These are phyloP conservation scores for Scutellaria baicalensis DNA, from an alignment of 257 asterid genomes.

Conservation along the genomic window DNA sequence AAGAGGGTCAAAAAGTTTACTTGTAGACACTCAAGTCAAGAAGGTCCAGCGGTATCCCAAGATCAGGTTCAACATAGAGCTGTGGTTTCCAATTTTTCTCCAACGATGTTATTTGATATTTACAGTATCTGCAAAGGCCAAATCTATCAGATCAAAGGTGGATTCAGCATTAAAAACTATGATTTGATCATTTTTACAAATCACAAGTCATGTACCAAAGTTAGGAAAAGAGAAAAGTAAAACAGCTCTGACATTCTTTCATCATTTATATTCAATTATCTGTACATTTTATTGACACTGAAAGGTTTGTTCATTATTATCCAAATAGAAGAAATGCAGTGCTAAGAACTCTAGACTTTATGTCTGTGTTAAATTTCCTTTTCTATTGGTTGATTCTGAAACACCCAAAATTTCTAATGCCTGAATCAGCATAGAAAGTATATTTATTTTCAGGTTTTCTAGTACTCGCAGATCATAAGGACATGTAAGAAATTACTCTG, in stretches of 20 bases:
- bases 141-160: background rate
- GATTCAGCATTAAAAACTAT: background rate
- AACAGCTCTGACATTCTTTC: background rate
- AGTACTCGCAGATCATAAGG: background rate
- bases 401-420: background rate
- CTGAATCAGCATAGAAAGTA: background rate
- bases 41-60: conserved; percentile 93
- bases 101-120: conserved; percentile 73
- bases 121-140: conserved; percentile 63
- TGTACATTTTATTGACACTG: background rate
- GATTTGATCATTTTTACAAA: background rate
- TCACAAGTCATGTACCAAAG: background rate
- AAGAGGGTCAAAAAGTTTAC: conserved; percentile 36
- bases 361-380: background rate
- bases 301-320: background rate
- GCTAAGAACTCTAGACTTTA: background rate
- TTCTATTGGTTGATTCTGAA: background rate
- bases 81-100: conserved; percentile 96
- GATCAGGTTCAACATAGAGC: conserved; percentile 89
- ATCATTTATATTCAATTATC: background rate
- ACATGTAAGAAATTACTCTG: background rate
- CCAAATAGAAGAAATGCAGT: background rate
- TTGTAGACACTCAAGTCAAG: conserved; percentile 95
- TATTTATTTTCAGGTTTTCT: background rate
- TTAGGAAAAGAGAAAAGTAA: background rate